Conservation (phyloP, 2,329 filamentous ascomycete genomes). For the Akanthomyces uredinophilus region DNA sequence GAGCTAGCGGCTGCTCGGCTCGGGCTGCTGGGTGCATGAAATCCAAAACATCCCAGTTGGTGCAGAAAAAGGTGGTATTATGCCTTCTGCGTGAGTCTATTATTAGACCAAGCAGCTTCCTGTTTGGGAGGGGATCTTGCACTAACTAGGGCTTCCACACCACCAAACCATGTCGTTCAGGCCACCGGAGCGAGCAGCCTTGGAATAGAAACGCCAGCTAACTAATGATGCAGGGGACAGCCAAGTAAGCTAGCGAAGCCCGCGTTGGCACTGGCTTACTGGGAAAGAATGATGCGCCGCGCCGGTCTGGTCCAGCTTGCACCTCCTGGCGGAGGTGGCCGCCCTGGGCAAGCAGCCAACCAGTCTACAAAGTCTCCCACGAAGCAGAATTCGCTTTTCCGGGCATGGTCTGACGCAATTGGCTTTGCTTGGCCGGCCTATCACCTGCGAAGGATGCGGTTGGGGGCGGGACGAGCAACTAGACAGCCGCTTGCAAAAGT, state of each 20-base stretch:
- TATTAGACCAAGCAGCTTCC: conserved; percentile 16
- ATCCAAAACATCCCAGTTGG: neutral
- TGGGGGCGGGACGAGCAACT: neutral
- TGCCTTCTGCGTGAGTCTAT: conserved; percentile 3
- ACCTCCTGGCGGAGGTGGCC: neutral
- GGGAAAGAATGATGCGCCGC: neutral
- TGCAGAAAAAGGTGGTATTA: conserved; percentile 2
- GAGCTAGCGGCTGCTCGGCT: conserved; percentile 10
- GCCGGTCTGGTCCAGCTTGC: neutral
- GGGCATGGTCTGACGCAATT: neutral
- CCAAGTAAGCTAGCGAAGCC: neutral
- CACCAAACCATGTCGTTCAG: neutral
- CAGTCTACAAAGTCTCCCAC: neutral
- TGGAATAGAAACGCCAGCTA: neutral
- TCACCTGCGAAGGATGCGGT: neutral
- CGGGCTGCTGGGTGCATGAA: neutral
- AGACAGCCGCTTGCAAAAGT: conserved; percentile 8
- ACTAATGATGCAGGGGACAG: neutral
- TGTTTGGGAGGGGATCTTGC: conserved; percentile 15
- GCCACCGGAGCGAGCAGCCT: conserved; percentile 2
- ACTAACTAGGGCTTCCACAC: conserved; percentile 13
- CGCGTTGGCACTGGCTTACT: neutral
- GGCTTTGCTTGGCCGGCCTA: neutral
- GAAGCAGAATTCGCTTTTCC: neutral
- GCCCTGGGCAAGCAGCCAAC: neutral